phyloP scores from a whole-genome alignment of 805 yeast species.

The Pichia cabralensis region DNA sequence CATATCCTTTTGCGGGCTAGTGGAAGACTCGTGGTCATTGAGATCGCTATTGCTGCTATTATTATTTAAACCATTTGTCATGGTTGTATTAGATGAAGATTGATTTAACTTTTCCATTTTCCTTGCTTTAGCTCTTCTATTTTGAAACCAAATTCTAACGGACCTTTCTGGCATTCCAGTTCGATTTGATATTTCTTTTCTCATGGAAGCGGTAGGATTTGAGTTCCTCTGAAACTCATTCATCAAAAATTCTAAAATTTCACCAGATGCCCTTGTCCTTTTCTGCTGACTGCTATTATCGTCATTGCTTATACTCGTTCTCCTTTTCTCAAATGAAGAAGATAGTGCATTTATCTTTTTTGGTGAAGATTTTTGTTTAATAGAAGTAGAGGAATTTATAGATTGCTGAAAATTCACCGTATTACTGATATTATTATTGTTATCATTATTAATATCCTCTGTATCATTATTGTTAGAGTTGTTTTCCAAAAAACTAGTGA shows the following conservation, averaged over 20 bases:
- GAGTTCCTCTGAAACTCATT: slow-evolving; percentile 62
- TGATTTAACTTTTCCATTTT: slow-evolving; percentile 44
- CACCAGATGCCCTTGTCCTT: slow-evolving; percentile 42
- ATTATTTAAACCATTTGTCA: background rate
- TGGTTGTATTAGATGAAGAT: slow-evolving; percentile 1
- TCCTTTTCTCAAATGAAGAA: slow-evolving; percentile 5
- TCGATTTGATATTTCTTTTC: slow-evolving; percentile 58
- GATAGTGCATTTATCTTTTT: too few species aligned
- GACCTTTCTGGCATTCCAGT: slow-evolving; percentile 83
- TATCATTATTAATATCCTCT: background rate
- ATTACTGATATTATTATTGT: background rate
- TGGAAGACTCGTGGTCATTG: too few species aligned
- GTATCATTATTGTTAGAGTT: background rate
- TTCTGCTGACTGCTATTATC: slow-evolving; percentile 15
- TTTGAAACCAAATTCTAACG: slow-evolving; percentile 90
- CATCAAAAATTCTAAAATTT: slow-evolving; percentile 57
- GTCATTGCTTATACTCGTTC: slow-evolving; percentile 6
- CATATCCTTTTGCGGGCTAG: too few species aligned
- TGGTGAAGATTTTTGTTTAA: slow-evolving; percentile 10
- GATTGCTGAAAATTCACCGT: background rate
- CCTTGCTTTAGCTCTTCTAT: slow-evolving; percentile 69
- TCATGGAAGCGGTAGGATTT: slow-evolving; percentile 62
- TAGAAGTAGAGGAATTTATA: background rate
- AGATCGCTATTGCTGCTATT: slow-evolving; percentile 2
- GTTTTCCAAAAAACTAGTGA: background rate